Conservation (phyloP, 345 rosid genomes). For the Eucalyptus viminalis region DNA sequence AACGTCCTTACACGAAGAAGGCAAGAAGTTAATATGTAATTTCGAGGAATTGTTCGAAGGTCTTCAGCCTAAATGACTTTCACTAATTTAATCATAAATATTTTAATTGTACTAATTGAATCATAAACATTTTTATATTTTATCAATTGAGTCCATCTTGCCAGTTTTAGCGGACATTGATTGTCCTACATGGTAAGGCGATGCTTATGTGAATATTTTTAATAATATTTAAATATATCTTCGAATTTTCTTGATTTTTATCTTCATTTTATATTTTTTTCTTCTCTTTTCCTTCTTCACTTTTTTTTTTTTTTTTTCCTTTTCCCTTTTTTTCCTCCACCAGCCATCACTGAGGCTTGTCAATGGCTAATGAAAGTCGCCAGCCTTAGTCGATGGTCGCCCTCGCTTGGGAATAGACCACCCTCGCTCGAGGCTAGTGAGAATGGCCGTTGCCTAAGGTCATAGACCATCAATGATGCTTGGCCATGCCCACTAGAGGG, state of each 20-base stretch:
- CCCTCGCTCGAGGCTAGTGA: too few relatives aligned
- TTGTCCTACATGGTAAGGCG: accelerated
- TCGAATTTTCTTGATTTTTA: too few relatives aligned
- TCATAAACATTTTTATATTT: too few relatives aligned
- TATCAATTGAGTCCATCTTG: accelerated
- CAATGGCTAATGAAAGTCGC: accelerated
- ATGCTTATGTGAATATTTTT: accelerated
- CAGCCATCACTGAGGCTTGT: accelerated
- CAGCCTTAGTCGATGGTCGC: accelerated
- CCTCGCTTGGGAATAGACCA: not conserved
- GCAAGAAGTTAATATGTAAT: not conserved
- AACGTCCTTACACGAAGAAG: not conserved
- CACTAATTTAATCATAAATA: accelerated
- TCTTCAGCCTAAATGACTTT: accelerated
- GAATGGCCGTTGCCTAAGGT: accelerated
- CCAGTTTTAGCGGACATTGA: accelerated
- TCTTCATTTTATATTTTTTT: too few relatives aligned
- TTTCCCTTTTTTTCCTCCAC: accelerated
- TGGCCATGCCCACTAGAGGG: accelerated
- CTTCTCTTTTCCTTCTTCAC: not conserved
- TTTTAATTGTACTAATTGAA: not conserved
- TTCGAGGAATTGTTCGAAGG: too few relatives aligned
- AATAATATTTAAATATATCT: too few relatives aligned
- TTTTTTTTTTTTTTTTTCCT: accelerated
- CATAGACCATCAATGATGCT: not conserved